These are phyloP conservation scores for Scedosporium minutisporum DNA, from an alignment of 2,329 filamentous ascomycete species.

Conservation along the genomic window DNA sequence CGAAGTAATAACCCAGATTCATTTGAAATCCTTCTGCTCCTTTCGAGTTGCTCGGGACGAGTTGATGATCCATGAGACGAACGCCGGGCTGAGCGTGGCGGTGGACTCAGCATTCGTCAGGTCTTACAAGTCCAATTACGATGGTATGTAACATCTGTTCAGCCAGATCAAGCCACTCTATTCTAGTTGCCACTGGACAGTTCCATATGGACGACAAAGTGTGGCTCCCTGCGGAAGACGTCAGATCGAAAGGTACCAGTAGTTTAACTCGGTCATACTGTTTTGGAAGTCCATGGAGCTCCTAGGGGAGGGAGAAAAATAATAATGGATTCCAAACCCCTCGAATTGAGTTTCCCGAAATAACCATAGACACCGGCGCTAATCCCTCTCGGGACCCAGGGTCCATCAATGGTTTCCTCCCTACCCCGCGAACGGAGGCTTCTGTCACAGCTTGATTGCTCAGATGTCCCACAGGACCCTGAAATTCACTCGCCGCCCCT, in stretches of 20 bases:
- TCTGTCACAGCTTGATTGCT: background rate
- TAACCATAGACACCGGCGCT: background rate
- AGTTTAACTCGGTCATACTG: too few relatives aligned
- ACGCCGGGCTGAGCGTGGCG: background rate
- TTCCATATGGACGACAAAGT: background rate
- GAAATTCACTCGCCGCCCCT: background rate
- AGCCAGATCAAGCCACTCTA: background rate
- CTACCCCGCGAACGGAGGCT: background rate
- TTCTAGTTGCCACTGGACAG: background rate
- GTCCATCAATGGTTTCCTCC: background rate
- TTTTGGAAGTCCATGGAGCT: background rate
- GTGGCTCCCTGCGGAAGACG: background rate
- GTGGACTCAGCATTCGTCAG: background rate
- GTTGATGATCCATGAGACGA: background rate
- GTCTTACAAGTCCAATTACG: background rate
- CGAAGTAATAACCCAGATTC: too few relatives aligned
- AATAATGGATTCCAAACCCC: background rate
- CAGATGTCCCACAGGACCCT: background rate
- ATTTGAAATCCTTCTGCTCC: background rate
- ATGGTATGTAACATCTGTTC: background rate
- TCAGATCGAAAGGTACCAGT: too few relatives aligned
- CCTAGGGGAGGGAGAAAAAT: background rate
- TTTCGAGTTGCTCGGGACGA: too few relatives aligned
- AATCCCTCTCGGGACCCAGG: background rate
- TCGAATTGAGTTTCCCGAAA: background rate